phyloP scores from a whole-genome alignment of 371 early-diverging fungal species.

The Gilbertella persicaria region DNA sequence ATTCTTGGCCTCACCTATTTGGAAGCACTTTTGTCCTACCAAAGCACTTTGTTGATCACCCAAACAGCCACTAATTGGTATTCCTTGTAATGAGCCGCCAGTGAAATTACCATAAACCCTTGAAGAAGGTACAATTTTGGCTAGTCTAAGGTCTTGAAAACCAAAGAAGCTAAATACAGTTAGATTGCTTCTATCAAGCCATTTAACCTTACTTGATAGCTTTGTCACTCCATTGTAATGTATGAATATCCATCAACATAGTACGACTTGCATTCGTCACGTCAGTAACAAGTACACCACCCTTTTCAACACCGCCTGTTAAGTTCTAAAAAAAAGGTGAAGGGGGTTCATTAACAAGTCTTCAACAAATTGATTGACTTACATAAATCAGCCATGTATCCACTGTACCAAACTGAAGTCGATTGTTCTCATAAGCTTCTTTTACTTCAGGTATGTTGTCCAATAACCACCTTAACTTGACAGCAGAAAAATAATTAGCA shows the following conservation, averaged over 20 bases:
- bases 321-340: conserved; percentile 73
- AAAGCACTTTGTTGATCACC: conserved; percentile 98
- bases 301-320: conserved; percentile 73
- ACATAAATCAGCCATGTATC: conserved; percentile 82
- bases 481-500: conserved; percentile 92
- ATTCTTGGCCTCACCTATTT: conserved; percentile 76
- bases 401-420: conserved; percentile 82
- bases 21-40: conserved; percentile 93
- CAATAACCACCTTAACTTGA: conserved; percentile 92
- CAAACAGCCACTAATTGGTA: conserved; percentile 82
- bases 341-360: conserved; percentile 32
- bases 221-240: conserved; percentile 80
- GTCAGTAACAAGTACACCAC: conserved; percentile 85
- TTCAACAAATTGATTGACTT: conserved; percentile 22
- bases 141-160: conserved; percentile 51
- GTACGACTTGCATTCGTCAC: conserved; percentile 96
- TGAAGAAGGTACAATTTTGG: conserved; percentile 85
- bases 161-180: conserved; percentile 34
- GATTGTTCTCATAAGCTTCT: conserved; percentile 34
- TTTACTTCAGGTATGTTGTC: conserved; percentile 77
- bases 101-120: conserved; percentile 76
- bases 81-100: conserved; percentile 59
- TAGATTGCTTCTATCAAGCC: background rate
- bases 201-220: conserved; percentile 56
- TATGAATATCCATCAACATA: conserved; percentile 90